Base-by-base conservation (phyloP, 306 rosid species). In the Sesbania bispinosa region DNA sequence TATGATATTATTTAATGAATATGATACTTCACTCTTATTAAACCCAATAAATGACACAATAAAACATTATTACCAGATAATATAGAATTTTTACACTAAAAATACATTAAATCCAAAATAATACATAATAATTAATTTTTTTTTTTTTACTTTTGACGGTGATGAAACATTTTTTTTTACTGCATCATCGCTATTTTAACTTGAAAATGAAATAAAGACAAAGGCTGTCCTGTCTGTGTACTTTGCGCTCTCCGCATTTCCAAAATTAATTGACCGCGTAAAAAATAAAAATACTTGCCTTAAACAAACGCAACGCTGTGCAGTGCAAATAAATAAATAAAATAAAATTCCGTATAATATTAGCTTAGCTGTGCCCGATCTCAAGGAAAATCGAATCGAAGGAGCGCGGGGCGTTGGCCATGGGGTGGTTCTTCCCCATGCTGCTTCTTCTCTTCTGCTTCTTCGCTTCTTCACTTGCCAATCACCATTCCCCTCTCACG, bases 261-360 rank as follows among this genome's bases (percentile, higher is more conserved):
- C 39, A 15, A 42, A 46, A 16, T 1, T 2, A 29, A 10, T 46
- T 7, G 41, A 52, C 66, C 66, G 76, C 76, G 55, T 70, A n/a
- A 69, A 10, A 0, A 4, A n/a, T 32, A 8, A 53, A 13, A 14
- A 1, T 16, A 13, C n/a, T 41, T 8, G 76, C 76, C 32, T 70
- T 11, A 8, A 41, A 70, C 21, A 33, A 55, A 70, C 66, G 76
- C 76, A 3, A 69, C 75, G n/a, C 55, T 38, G 55, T 8, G 13
- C 33, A 24, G 16, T 5, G 33, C 1, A 43, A 14, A 45, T 18
- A 5, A 42, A 24, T 42, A 46, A 16, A 45, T 5, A 46, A 46
- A 16, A n/a, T n/a, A n/a, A n/a, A n/a, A n/a, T n/a, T 11, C 53
- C 53, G 24, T 26, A 26, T 26, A 26, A 35, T 35, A 35, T 35